phyloP scores from a whole-genome alignment of 352 stramenopile species.

The Lagenidium giganteum region DNA sequence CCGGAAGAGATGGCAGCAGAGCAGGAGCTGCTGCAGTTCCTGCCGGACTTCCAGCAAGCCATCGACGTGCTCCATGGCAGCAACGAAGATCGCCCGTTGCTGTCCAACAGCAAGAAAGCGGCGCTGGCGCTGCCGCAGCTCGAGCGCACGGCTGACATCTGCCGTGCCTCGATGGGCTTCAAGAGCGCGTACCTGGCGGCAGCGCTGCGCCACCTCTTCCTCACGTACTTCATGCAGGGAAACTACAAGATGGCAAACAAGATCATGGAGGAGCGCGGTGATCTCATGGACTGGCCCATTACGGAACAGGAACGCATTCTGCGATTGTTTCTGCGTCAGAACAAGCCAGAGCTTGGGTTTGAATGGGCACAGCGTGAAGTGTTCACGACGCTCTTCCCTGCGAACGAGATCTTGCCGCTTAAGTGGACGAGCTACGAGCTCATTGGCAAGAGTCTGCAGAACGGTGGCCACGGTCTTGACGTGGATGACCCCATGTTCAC shows the following conservation, averaged over 20 bases:
- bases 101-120: constrained; percentile 33
- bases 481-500: constrained; percentile 49
- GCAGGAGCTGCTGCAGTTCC: constrained; percentile 34
- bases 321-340: constrained; percentile 40
- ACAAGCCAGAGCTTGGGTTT: constrained; percentile 25
- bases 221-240: constrained; percentile 48
- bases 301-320: constrained; percentile 55
- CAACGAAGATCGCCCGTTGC: constrained; percentile 16
- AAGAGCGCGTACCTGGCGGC: constrained; percentile 48
- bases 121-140: constrained; percentile 34
- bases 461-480: constrained; percentile 23
- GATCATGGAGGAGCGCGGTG: constrained; percentile 45
- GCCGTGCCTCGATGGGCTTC: constrained; percentile 53
- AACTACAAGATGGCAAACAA: constrained; percentile 31
- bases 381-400: constrained; percentile 33
- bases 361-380: constrained; percentile 39
- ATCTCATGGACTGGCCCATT: constrained; percentile 54
- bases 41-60: constrained; percentile 58
- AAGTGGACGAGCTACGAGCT: constrained; percentile 59
- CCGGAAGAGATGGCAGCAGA: constrained; percentile 50
- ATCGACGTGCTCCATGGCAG: constrained; percentile 27
- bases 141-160: constrained; percentile 59
- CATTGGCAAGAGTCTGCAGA: constrained; percentile 31
- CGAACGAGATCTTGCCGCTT: constrained; percentile 37
- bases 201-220: constrained; percentile 39